These are phyloP conservation scores for Paecilomyces variotii DNA, from an alignment of 2,329 filamentous ascomycete species.

Conservation along the genomic window DNA sequence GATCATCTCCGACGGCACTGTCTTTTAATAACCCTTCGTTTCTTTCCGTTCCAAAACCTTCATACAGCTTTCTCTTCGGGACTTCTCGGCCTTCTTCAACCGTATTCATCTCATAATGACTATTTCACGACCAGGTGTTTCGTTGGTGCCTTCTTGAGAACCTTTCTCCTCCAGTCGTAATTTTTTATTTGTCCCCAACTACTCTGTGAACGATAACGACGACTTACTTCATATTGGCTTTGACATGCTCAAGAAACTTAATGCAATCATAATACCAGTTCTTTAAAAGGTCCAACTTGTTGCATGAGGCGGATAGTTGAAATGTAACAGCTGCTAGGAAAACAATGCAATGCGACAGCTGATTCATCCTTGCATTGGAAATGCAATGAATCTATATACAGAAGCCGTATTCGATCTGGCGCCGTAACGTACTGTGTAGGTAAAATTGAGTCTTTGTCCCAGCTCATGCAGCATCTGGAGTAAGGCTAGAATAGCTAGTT, in stretches of 20 bases:
- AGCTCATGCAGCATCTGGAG: too few relatives aligned
- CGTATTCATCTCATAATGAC: neutral
- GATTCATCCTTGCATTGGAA: neutral
- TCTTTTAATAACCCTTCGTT: slow-evolving; percentile 57
- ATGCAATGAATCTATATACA: neutral
- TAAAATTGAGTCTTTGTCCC: too few relatives aligned
- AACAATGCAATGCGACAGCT: neutral
- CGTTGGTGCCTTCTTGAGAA: slow-evolving; percentile 2
- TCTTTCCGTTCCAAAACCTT: neutral
- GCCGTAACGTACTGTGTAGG: neutral
- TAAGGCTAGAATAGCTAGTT: neutral
- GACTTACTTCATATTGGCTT: neutral
- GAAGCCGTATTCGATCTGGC: neutral
- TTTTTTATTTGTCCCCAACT: neutral
- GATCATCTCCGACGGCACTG: slow-evolving; percentile 91
- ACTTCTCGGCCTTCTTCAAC: neutral
- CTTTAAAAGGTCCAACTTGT: neutral
- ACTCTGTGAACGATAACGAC: neutral
- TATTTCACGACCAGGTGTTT: neutral
- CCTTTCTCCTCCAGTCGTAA: neutral
- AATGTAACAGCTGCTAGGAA: neutral
- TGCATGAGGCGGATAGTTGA: neutral
- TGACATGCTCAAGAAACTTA: neutral
- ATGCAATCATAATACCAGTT: neutral
- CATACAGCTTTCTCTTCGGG: neutral